Evolutionary conservation across 139 green algal genomes (phyloP).

Genomic region (Nannochloris sp.): DNA sequence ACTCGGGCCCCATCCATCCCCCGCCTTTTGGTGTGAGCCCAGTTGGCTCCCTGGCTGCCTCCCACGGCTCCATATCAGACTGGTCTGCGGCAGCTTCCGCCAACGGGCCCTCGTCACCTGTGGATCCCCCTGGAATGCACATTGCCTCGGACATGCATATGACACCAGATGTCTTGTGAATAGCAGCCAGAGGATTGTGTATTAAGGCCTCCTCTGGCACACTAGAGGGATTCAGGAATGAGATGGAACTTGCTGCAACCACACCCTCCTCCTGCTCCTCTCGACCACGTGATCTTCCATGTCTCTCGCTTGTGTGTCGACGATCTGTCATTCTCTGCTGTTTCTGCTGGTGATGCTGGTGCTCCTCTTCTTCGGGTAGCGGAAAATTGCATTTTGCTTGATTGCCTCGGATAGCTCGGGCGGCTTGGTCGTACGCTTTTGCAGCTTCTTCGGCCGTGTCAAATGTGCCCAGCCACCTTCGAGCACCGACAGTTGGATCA

Average conservation of each 20-base stretch:
- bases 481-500: conserved; percentile 78
- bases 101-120: not conserved
- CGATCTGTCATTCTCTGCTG: not conserved
- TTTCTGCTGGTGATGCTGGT: conserved; percentile 4
- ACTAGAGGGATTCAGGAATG: not conserved
- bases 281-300: not conserved
- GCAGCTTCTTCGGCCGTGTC: conserved; percentile 92
- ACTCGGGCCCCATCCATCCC: conserved; percentile 18
- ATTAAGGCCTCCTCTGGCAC: conserved; percentile 15
- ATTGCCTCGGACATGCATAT: conserved; percentile 24
- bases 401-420: conserved; percentile 72
- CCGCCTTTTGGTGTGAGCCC: conserved; percentile 10
- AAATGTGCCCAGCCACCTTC: conserved; percentile 94
- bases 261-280: not conserved
- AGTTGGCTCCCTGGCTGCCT: conserved; percentile 1
- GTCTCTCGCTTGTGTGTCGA: not conserved
- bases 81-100: not conserved
- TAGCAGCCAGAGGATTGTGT: conserved; percentile 11
- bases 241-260: conserved; percentile 1
- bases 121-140: conserved; percentile 13
- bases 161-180: conserved; percentile 10
- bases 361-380: conserved; percentile 27
- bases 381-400: conserved; percentile 86
- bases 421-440: conserved; percentile 86
- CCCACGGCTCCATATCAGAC: not conserved